Conservation (phyloP, 2,329 filamentous ascomycete genomes). For the Pestalotiopsis sp. region DNA sequence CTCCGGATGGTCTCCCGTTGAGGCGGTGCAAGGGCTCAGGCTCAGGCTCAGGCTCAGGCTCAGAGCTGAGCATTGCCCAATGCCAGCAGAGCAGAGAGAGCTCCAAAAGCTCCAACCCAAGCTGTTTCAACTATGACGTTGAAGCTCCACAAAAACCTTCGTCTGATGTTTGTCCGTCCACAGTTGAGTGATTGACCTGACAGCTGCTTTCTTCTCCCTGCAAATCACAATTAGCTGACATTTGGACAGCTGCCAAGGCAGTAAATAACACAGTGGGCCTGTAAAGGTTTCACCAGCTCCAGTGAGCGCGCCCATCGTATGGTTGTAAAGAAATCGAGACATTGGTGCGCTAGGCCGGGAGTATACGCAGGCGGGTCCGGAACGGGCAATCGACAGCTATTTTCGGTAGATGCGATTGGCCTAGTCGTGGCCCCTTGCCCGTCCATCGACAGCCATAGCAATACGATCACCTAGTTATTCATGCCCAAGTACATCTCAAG, state of each 20-base stretch:
- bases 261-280: not conserved
- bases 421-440: not conserved
- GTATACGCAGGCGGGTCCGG: not conserved
- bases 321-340: not conserved
- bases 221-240: not conserved
- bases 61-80: not conserved
- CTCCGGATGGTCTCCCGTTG: not conserved
- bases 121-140: not conserved
- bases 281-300: not conserved
- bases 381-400: not conserved
- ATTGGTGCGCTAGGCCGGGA: not conserved
- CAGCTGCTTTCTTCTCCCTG: not conserved
- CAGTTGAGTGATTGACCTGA: not conserved
- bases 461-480: not conserved
- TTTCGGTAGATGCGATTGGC: not conserved
- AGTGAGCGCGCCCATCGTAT: not conserved
- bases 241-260: not conserved
- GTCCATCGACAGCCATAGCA: not conserved
- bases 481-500: not conserved
- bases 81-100: not conserved
- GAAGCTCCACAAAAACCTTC: not conserved
- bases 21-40: not conserved
- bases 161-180: not conserved
- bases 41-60: not conserved
- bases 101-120: too few relatives aligned